A percentile compares a stretch with the other conserved stretches of the same genome.
Evolutionary conservation across 345 rosid species (phyloP).

Genomic region (Eucalyptus pauciflora): DNA sequence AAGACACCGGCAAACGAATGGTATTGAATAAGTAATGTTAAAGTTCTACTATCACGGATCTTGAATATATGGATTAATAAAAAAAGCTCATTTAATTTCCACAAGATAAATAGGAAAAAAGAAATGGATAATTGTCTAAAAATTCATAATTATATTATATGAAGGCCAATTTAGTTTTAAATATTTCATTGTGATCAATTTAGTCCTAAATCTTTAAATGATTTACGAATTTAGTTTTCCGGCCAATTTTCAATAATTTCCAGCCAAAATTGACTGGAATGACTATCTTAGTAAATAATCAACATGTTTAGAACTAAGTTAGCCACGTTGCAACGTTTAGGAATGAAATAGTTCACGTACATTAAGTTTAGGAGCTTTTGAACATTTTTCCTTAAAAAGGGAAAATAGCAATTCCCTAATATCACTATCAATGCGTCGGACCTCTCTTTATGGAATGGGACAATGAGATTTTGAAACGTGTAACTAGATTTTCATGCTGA

Average conservation of each 20-base stretch:
- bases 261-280: fast-evolving
- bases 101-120: background rate
- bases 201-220: fast-evolving
- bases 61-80: background rate
- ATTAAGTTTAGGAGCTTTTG: background rate
- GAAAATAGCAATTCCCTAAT: background rate
- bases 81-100: background rate
- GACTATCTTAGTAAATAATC: background rate
- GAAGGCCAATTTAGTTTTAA: background rate
- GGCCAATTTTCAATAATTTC: background rate
- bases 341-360: fast-evolving
- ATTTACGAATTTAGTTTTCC: background rate
- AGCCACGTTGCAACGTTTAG: background rate
- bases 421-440: background rate
- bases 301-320: background rate
- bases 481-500: background rate
- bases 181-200: background rate
- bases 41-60: background rate
- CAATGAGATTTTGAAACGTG: background rate
- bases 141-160: background rate
- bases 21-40: background rate
- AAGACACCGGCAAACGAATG: background rate
- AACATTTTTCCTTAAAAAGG: background rate
- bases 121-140: background rate
- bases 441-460: background rate